Evolutionary conservation across 441 rosid genomes (phyloP).

Genomic region (Gossypium schwendimanii): DNA sequence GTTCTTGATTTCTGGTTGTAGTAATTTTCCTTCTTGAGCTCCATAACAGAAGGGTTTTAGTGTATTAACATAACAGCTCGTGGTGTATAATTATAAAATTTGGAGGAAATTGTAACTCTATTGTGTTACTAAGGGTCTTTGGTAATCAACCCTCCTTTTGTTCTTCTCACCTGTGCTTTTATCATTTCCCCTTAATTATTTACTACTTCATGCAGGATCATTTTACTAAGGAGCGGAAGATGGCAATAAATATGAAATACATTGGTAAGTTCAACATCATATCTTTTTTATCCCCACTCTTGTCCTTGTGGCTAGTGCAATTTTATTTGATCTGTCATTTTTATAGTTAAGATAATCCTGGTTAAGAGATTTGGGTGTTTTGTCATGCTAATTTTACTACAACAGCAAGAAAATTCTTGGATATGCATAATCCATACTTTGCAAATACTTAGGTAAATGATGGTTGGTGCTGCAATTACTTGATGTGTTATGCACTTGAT

Average conservation of each 20-base stretch:
- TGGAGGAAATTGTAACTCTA: not conserved
- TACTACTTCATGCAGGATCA: constrained; percentile 47
- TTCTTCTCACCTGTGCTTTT: not conserved
- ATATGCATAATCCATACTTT: not conserved
- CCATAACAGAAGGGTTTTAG: not conserved
- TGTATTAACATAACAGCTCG: not conserved
- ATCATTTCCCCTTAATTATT: not conserved
- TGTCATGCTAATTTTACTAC: not conserved
- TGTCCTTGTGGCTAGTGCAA: not conserved
- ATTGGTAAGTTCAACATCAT: constrained; percentile 45
- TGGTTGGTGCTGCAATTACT: not conserved
- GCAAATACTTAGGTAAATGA: not conserved
- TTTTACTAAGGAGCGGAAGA: constrained; percentile 54
- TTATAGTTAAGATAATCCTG: not conserved
- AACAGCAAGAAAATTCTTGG: not conserved
- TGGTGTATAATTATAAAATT: not conserved
- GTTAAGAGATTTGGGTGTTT: not conserved
- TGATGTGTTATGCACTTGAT: constrained; percentile 5
- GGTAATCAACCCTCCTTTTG: not conserved
- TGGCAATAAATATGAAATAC: constrained; percentile 76
- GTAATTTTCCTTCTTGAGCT: not conserved
- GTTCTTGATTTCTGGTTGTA: not conserved
- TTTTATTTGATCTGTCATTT: not conserved
- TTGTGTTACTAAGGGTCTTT: not conserved
- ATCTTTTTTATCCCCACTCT: not conserved